A percentile compares a stretch with the other conserved stretches of the same genome.
Evolutionary conservation across 805 yeast genomes (phyloP).

Genomic region (Yarrowia deformans): DNA sequence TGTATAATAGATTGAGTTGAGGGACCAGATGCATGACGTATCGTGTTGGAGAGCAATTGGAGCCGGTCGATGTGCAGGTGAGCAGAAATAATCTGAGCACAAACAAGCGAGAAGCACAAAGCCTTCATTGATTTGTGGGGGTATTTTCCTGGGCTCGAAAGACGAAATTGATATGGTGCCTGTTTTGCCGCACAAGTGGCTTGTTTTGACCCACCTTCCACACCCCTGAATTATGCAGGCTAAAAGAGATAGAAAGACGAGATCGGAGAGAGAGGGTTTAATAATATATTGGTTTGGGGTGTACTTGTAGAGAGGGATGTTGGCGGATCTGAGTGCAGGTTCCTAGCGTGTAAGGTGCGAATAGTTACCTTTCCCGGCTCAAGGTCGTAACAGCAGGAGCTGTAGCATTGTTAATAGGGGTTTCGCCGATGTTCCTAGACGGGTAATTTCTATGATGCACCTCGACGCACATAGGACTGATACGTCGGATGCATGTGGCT

Average conservation of each 20-base stretch:
- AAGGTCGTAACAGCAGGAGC: too few relatives aligned
- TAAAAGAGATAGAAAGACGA: neutral
- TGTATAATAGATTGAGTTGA: conserved; percentile 5
- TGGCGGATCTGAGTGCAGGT: neutral
- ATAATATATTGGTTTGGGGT: neutral
- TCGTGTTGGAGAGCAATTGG: conserved; percentile 14
- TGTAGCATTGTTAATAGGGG: too few relatives aligned
- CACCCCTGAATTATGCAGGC: conserved; percentile 25
- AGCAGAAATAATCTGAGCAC: neutral
- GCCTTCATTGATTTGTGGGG: neutral
- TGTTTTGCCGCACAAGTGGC: neutral
- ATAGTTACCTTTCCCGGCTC: too few relatives aligned
- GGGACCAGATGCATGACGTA: neutral
- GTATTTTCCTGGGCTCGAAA: too few relatives aligned
- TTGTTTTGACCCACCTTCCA: neutral
- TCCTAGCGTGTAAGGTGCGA: too few relatives aligned
- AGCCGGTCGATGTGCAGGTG: conserved; percentile 5
- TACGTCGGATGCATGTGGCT: neutral
- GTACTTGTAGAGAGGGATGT: neutral
- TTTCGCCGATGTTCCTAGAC: too few relatives aligned
- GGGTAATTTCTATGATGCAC: neutral
- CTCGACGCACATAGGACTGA: neutral
- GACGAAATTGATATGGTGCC: neutral
- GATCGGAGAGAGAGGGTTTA: conserved; percentile 3
- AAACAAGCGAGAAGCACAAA: conserved; percentile 1